phyloP scores from a whole-genome alignment of 805 yeast genomes.

The Grigorovia transvaalensis region DNA sequence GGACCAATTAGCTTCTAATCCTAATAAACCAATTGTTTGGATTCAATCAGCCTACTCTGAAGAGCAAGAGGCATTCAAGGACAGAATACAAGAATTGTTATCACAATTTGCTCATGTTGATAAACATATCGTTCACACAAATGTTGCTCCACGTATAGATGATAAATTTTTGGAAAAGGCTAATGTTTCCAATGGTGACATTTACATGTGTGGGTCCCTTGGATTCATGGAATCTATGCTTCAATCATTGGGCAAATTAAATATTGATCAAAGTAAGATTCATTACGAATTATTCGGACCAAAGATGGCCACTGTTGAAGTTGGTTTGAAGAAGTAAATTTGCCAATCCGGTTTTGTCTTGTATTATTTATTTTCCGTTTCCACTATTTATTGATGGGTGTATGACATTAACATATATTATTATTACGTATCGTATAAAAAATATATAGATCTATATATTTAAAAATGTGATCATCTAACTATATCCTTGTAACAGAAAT shows the following conservation, averaged over 20 bases:
- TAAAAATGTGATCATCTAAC: no score
- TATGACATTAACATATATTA: no score
- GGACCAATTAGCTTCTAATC: slow-evolving; percentile 18
- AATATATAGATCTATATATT: no score
- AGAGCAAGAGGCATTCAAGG: slow-evolving; percentile 18
- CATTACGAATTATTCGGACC: slow-evolving; percentile 30
- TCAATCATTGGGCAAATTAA: slow-evolving; percentile 11
- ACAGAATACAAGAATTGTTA: slow-evolving; percentile 17
- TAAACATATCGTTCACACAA: slow-evolving; percentile 15
- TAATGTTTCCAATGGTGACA: slow-evolving; percentile 22
- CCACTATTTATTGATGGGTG: neutral
- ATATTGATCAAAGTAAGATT: slow-evolving; percentile 16
- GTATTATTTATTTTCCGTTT: neutral
- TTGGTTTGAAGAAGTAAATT: slow-evolving; percentile 5
- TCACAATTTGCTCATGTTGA: slow-evolving; percentile 7
- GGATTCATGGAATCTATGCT: slow-evolving; percentile 23
- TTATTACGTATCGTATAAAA: no score
- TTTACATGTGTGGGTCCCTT: slow-evolving; percentile 26
- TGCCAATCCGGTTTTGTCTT: neutral
- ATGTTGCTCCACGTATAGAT: slow-evolving; percentile 17
- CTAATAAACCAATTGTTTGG: slow-evolving; percentile 25
- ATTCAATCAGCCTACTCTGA: slow-evolving; percentile 22
- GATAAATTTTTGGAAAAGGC: slow-evolving; percentile 13
- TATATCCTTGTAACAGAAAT: no score
- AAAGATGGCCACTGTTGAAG: slow-evolving; percentile 25